Percentiles rank a stretch among this genome's conserved stretches.
phyloP scores from a whole-genome alignment of 129 eudicot genomes.

The Gnaphalium uliginosum region DNA sequence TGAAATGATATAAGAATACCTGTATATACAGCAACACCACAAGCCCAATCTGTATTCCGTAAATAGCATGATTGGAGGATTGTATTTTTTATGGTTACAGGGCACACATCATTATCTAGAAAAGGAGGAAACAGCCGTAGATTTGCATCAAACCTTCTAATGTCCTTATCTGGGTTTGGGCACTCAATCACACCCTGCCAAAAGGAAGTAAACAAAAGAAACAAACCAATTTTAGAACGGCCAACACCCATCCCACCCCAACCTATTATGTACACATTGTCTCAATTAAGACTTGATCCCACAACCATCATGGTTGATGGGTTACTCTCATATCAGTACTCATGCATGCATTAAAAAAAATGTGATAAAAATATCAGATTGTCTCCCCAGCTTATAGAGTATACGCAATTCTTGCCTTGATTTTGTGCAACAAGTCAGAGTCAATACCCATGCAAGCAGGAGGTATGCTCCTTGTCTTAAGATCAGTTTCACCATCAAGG shows the following conservation, averaged over 20 bases:
- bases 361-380: slow-evolving; percentile 18
- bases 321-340: neutral
- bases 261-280: neutral
- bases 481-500: slow-evolving; percentile 98
- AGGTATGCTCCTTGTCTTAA: slow-evolving; percentile 87
- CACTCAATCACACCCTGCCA: slow-evolving; percentile 95
- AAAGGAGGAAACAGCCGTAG: slow-evolving; percentile 95
- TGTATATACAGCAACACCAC: slow-evolving; percentile 97
- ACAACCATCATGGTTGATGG: neutral
- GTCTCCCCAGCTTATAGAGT: slow-evolving; percentile 18
- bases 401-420: slow-evolving; percentile 66
- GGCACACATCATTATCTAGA: slow-evolving; percentile 89
- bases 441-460: slow-evolving; percentile 98
- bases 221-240: neutral
- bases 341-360: neutral
- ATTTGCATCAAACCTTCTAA: slow-evolving; percentile 95
- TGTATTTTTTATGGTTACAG: slow-evolving; percentile 92
- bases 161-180: slow-evolving; percentile 91
- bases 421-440: slow-evolving; percentile 83
- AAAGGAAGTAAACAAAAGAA: slow-evolving; percentile 14
- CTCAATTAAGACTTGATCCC: neutral
- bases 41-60: slow-evolving; percentile 98
- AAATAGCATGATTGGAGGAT: slow-evolving; percentile 95
- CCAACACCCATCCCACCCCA: neutral
- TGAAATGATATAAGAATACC: slow-evolving; percentile 48